Evolutionary conservation across 2,329 filamentous ascomycete genomes (phyloP), one percentile per base, ranked within the genome.

Genomic region (Aspergillus ochraceoroseus): DNA sequence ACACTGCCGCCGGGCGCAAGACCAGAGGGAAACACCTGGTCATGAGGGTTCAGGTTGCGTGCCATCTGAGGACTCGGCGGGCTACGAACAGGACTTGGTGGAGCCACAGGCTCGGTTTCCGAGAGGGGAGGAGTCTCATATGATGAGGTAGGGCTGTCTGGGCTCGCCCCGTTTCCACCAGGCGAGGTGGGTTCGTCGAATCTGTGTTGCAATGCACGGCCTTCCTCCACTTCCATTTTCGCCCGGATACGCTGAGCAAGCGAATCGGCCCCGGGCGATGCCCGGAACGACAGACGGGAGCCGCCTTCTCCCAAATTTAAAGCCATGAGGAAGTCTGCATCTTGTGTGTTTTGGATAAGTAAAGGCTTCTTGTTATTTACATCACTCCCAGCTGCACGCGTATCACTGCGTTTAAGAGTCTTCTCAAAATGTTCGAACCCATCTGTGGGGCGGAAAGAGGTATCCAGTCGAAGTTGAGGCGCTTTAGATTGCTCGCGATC

Each of bases 201-300:
- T 25, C 61, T 67, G 32, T 70, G 62, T 32, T 75, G 72, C 37
- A 76, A 56, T 7, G 71, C 71, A 39, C 61, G 61, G 4, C 70
- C 73, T 58, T 76, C 73, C 43, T 76, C 73, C 6, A 65, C 64
- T 41, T 71, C 63, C 73, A 76, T 76, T 51, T 65, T 69, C 18
- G 71, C 71, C 40, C 71, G 72, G 6, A 73, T 55, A 5, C 62
- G 61, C 38, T 68, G 64, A 2, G 71, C 67, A 44, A 72, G 70
- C 0, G 71, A 71, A 40, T 65, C 62, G 1, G 68, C 63, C 25
- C 66, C 65, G 3, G 58, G 50, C 3, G 63, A 65, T 4, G 55
- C 59, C 27, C 63, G 57, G 19, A 68, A 61, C 5, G 65, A 68
- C 15, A 67, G 43, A n/a, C 65, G 62, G 12, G 61, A 64, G 8